phyloP scores from a whole-genome alignment of 2,329 filamentous ascomycete species.

The Penicillium hesseltinei region DNA sequence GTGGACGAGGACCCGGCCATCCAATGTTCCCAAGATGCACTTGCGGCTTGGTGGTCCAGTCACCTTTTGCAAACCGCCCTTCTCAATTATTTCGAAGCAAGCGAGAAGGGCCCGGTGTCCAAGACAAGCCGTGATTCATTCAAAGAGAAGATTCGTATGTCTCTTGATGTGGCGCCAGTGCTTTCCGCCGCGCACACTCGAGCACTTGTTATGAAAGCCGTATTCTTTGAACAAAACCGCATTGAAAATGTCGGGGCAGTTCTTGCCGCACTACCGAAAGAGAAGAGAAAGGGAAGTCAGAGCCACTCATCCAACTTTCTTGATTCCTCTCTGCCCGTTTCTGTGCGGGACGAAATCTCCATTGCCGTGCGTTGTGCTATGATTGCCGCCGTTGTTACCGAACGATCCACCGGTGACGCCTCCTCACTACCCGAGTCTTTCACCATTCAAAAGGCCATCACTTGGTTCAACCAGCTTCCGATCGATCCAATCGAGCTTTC shows the following conservation, averaged over 20 bases:
- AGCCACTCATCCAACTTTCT: constrained; percentile 46
- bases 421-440: constrained; percentile 36
- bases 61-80: constrained; percentile 69
- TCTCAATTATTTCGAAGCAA: constrained; percentile 58
- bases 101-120: constrained; percentile 49
- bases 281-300: constrained; percentile 31
- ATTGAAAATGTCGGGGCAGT: constrained; percentile 53
- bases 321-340: constrained; percentile 54
- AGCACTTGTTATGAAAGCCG: constrained; percentile 58
- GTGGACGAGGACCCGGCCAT: constrained; percentile 85
- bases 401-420: constrained; percentile 32
- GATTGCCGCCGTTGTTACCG: constrained; percentile 53
- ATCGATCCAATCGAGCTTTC: constrained; percentile 46
- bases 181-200: constrained; percentile 68
- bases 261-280: constrained; percentile 52
- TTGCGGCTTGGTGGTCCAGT: constrained; percentile 88
- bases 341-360: constrained; percentile 53
- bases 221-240: constrained; percentile 56
- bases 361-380: constrained; percentile 60
- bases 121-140: constrained; percentile 44
- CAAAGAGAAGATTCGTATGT: constrained; percentile 61
- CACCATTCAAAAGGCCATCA: constrained; percentile 41
- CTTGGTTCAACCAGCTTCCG: constrained; percentile 43
- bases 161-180: constrained; percentile 71
- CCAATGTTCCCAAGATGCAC: constrained; percentile 80